Base-by-base conservation (phyloP, 2,329 filamentous ascomycete species). In the Cordyceps cicadae region DNA sequence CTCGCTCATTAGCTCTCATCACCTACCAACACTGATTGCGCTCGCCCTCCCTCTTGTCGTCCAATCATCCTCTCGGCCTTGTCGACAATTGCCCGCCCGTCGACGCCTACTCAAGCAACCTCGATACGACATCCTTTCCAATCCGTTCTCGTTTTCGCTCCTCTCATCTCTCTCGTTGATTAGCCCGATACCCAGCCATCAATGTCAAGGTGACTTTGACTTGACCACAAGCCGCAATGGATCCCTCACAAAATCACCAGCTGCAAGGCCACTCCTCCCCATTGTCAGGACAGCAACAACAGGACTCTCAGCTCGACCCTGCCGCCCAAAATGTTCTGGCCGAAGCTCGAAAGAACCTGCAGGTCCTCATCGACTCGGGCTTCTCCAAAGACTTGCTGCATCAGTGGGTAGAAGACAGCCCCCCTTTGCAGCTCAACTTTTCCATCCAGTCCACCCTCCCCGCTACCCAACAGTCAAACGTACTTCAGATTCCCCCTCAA, bases 341-440 rank as follows among this genome's bases (percentile, higher is more conserved):
- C 21, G 76, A 78, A 67, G 76, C 76, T 50, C 70, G 76, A 51
- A 76, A 77, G 66, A 78, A 77, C 61, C 71, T 78, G 7, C 75
- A 78, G 68, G 73, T 73, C 51, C 67, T 78, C 64, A 78, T 78
- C 64, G 76, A 77, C 62, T 76, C 75, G 17, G 76, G 76, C 50
- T 66, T 78, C 11, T 77, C 76, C 56, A 75, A 73, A 65, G 76
- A 78, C 61, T 66, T 74, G 46, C 71, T 76, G 32, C 74, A 76
- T 61, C 74, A 75, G 68, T 74, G 71, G 70, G 73, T 76, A 59
- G 74, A 75, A 59, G 70, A 72, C 55, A 71, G 71, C 65, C 70
- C 71, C 63, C 69, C 72, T 43, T 66, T 72, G 51, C 69, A 69
- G 65, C 72, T 70, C 56, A 69, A 60, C 32, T 69, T 61, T 52